phyloP scores from a whole-genome alignment of 805 yeast genomes.

The Babjeviella inositovora region DNA sequence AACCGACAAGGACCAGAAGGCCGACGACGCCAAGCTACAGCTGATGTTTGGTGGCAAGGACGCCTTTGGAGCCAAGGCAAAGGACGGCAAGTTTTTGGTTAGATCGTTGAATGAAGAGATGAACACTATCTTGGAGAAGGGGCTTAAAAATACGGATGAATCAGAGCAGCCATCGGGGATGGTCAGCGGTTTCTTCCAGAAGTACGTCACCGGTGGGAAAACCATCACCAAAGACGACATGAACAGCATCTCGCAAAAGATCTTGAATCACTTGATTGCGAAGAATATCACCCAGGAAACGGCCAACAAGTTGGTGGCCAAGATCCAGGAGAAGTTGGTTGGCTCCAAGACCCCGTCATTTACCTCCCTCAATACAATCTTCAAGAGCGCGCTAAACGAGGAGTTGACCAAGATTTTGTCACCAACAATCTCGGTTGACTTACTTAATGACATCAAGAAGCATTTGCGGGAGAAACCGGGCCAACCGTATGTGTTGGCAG shows the following conservation, averaged over 20 bases:
- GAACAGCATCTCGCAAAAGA: conserved; percentile 41
- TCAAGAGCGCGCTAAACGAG: conserved; percentile 46
- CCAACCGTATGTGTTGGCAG: conserved; percentile 83
- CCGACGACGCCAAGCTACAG: no score
- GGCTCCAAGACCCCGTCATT: conserved; percentile 63
- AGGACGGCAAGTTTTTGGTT: conserved; percentile 47
- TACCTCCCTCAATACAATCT: conserved; percentile 61
- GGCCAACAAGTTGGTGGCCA: conserved; percentile 53
- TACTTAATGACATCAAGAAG: conserved; percentile 63
- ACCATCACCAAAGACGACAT: conserved; percentile 49
- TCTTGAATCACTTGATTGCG: conserved; percentile 63
- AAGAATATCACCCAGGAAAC: conserved; percentile 90
- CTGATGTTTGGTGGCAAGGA: no score
- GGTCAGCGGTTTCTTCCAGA: no score
- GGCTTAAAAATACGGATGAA: conserved; percentile 2
- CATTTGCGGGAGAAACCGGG: conserved; percentile 11
- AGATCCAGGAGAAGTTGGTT: conserved; percentile 51
- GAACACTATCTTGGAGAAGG: conserved; percentile 15
- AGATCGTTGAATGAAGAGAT: conserved; percentile 43
- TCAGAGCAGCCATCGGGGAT: conserved; percentile 29
- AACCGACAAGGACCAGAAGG: no score
- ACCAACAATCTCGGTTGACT: conserved; percentile 81
- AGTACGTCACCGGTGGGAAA: conserved; percentile 53
- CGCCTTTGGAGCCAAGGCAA: conserved; percentile 21
- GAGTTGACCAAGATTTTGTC: conserved; percentile 65